These are phyloP conservation scores for Leccinum olivaceopallidum DNA, from an alignment of 768 basidiomycete genomes.

Conservation along the genomic window DNA sequence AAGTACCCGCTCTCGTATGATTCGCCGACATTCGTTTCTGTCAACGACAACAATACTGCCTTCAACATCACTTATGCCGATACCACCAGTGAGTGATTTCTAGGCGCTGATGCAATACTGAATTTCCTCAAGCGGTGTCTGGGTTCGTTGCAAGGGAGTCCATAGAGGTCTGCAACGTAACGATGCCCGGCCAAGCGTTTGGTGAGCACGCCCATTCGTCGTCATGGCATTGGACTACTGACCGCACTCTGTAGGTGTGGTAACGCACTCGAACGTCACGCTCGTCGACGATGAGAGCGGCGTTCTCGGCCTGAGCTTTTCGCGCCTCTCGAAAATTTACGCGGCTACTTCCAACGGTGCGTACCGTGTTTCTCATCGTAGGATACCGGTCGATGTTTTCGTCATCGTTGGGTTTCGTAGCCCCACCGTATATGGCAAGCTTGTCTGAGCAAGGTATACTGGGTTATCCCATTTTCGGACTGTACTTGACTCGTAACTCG, in stretches of 20 bases:
- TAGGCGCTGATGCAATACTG: not conserved
- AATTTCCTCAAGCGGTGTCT: constrained; percentile 47
- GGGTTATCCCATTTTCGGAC: constrained; percentile 76
- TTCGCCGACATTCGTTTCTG: constrained; percentile 61
- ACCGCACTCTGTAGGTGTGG: constrained; percentile 46
- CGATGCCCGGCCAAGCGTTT: constrained; percentile 60
- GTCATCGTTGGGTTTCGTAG: constrained; percentile 34
- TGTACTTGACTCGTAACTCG: constrained; percentile 59
- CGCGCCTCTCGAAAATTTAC: constrained; percentile 65
- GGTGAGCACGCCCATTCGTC: constrained; percentile 44
- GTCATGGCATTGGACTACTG: not conserved
- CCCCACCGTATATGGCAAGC: constrained; percentile 64
- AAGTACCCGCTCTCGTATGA: constrained; percentile 67
- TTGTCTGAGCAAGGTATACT: constrained; percentile 64
- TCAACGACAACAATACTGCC: constrained; percentile 60
- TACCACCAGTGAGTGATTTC: constrained; percentile 54
- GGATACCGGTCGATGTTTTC: not conserved
- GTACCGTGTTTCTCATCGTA: constrained; percentile 18
- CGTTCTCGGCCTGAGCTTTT: constrained; percentile 74
- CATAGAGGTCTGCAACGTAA: constrained; percentile 59
- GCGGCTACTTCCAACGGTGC: constrained; percentile 48
- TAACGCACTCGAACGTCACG: constrained; percentile 61
- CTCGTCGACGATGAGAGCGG: constrained; percentile 68
- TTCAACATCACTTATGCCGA: constrained; percentile 69
- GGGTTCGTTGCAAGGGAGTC: constrained; percentile 74